Base-by-base conservation (phyloP, 148 eudicot species). In the Suaeda aralocaspica region DNA sequence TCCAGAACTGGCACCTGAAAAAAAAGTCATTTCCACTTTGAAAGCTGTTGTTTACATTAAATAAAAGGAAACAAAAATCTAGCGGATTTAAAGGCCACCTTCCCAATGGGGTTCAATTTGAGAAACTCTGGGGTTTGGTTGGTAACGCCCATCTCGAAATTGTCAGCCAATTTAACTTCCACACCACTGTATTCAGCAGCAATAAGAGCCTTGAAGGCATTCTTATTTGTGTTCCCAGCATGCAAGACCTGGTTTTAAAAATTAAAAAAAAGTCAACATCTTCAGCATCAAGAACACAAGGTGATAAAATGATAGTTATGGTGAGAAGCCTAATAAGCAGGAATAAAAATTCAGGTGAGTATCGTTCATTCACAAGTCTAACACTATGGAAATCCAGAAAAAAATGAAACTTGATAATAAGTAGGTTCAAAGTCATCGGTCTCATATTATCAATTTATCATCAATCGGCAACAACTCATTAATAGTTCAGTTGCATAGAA, bases 41-140 rank as follows among this genome's bases (percentile, higher is more conserved):
- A 36, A 36, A 36, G 4, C 4, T 36, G 4, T 3, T n/a, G n/a
- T 3, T 36, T 36, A 36, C n/a, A 36, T 36, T 3, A 26, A 45
- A 12, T 12, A 31, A 19, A 21, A 33, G 29, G 10, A 25, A 29
- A 6, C 15, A 14, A 26, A 68, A 14, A 2, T 26, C 44, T 1
- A 1, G 4, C 14, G 41, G 29, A 26, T 44, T 7, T 9, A 59
- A 34, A 57, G 45, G 8, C 13, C 69, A 89, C 95, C 89, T 89
- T 90, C 68, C 96, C 96, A 56, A 90, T 77, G 14, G 96, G 92
- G 71, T 90, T 90, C 87, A 90, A 82, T 65, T 87, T 78, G 25
- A 90, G 78, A 66, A 85, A 90, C 78, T 85, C 90, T 0, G 90
- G 88, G 2, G 88, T 79, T 74, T 90, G 85, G 69, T 90, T 87